Percentiles rank a stretch among this genome's conserved stretches.
phyloP scores from a whole-genome alignment of 2,329 filamentous ascomycete genomes.

The Podosphaera fusca region DNA sequence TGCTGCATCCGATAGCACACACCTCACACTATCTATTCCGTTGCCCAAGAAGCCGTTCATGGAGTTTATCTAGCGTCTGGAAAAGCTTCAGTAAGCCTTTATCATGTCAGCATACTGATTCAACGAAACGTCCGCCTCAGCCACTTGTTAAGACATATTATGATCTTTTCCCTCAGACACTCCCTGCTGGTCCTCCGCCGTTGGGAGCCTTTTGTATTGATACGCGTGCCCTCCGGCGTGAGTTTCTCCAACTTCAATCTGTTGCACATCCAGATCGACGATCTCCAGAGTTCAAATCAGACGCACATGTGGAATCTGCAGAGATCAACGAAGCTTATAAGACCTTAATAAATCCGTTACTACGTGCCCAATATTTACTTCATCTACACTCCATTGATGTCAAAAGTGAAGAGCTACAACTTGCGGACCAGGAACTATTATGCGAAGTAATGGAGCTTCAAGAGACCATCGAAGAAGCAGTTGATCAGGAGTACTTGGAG shows the following conservation, averaged over 20 bases:
- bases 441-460: conserved; percentile 60
- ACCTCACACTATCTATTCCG: no score
- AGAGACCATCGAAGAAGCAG: conserved; percentile 51
- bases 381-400: conserved; percentile 50
- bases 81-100: no score
- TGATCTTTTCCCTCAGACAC: conserved; percentile 63
- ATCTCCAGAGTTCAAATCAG: conserved; percentile 26
- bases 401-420: conserved; percentile 44
- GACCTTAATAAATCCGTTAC: conserved; percentile 55
- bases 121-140: no score
- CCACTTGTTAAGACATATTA: conserved; percentile 39
- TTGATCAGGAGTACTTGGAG: conserved; percentile 38
- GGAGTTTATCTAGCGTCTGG: no score
- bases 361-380: conserved; percentile 74
- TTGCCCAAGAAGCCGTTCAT: no score
- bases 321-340: conserved; percentile 82
- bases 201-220: conserved; percentile 53
- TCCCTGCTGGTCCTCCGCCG: conserved; percentile 60
- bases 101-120: no score
- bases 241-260: conserved; percentile 71
- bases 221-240: conserved; percentile 43
- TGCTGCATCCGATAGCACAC: no score
- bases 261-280: conserved; percentile 46
- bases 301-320: conserved; percentile 57
- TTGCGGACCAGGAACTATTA: conserved; percentile 43